Percentiles rank a stretch among this genome's conserved stretches.
phyloP scores from a whole-genome alignment of 768 basidiomycete species.

The Psilocybe sp. region DNA sequence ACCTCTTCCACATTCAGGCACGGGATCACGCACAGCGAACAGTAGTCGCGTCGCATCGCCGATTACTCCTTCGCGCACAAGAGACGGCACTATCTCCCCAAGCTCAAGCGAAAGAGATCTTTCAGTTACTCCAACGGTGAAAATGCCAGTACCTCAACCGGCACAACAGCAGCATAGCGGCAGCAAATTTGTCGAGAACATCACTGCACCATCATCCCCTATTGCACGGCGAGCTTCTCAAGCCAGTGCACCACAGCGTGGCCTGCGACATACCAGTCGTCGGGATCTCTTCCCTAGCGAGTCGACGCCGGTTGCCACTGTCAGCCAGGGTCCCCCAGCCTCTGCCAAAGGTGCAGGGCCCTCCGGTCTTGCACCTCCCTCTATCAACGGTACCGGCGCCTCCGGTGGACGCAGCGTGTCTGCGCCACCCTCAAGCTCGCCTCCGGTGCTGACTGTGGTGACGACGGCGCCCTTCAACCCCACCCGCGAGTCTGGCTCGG shows the following conservation, averaged over 20 bases:
- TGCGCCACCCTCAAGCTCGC: slow-evolving; percentile 22
- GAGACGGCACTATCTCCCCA: slow-evolving; percentile 18
- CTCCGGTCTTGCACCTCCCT: too few relatives aligned
- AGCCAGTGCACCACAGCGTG: too few relatives aligned
- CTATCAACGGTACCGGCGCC: too few relatives aligned
- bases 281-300: too few relatives aligned
- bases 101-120: slow-evolving; percentile 19
- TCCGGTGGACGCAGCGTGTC: slow-evolving; percentile 19
- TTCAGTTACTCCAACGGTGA: slow-evolving; percentile 1
- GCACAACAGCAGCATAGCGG: slow-evolving; percentile 1
- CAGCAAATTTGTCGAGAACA: slow-evolving; percentile 9
- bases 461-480: slow-evolving; percentile 28
- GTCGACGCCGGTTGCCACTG: too few relatives aligned
- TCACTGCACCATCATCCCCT: not conserved
- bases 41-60: not conserved
- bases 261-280: too few relatives aligned
- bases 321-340: too few relatives aligned
- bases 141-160: slow-evolving; percentile 9
- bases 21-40: not conserved
- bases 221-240: too few relatives aligned
- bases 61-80: not conserved
- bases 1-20: too few relatives aligned
- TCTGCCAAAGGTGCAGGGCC: too few relatives aligned
- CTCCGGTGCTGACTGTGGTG: slow-evolving; percentile 14
- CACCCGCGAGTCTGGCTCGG: slow-evolving; percentile 34